Conservation (phyloP, 805 yeast genomes). For the Saccharomycopsis synnaedendra region DNA sequence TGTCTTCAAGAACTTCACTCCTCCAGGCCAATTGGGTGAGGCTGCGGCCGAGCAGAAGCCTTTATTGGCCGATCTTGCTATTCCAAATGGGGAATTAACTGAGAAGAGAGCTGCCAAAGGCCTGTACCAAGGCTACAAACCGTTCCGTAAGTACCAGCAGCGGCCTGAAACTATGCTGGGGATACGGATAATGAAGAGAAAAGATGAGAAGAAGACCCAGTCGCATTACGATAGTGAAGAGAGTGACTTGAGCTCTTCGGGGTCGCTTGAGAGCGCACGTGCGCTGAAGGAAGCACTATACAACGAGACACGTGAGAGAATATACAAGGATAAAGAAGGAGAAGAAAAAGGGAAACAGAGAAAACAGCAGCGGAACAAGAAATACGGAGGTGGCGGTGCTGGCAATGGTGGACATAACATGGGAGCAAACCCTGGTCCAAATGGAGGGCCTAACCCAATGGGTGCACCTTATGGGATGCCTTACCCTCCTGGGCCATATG, state of each 20-base stretch:
- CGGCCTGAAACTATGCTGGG: too few species aligned
- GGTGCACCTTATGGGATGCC: too few species aligned
- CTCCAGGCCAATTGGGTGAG: constrained; percentile 14
- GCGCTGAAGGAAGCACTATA: constrained; percentile 33
- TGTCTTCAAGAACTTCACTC: constrained; percentile 25
- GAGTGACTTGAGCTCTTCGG: too few species aligned
- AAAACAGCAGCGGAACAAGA: constrained; percentile 5
- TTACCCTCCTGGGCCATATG: too few species aligned
- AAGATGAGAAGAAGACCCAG: too few species aligned
- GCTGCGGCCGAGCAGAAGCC: constrained; percentile 17
- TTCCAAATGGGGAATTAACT: constrained; percentile 2
- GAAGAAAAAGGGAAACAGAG: constrained; percentile 20
- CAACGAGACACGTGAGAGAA: constrained; percentile 28
- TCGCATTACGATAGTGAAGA: too few species aligned
- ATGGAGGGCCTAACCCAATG: too few species aligned
- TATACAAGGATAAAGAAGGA: constrained; percentile 24
- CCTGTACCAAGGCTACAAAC: not conserved
- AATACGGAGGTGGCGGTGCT: too few species aligned
- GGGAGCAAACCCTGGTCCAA: too few species aligned
- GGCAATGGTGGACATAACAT: too few species aligned
- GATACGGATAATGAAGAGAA: too few species aligned
- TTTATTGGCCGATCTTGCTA: constrained; percentile 1
- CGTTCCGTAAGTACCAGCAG: too few species aligned
- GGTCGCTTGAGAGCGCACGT: constrained; percentile 24
- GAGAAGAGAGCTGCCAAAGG: not conserved